Base-by-base conservation (phyloP, 208 protist genomes). In the Wallacemonas sp. region DNA sequence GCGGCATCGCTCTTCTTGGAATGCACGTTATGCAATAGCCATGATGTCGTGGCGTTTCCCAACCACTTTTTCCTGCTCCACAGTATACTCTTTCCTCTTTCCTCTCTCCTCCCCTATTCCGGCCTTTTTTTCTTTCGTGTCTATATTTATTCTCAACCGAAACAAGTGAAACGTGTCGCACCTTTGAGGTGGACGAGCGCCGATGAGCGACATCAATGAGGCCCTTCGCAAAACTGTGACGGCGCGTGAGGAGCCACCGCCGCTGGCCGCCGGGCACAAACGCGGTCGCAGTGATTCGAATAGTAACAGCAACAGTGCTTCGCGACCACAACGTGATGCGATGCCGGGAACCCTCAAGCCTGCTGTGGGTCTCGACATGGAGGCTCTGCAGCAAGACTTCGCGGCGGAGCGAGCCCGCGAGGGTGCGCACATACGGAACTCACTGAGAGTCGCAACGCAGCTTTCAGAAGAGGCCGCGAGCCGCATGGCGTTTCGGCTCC, bases 401-500 rank as follows among this genome's bases (percentile, higher is more conserved):
- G 66, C 66, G 12, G 44, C 61, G 48, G 75, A 81, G 60, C 70
- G 64, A 1, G 44, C 46, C 17, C 68, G 64, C 30, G 58, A 60
- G 14, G 66, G 65, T 0, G 61, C 58, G 4, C 52, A 69, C 4
- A 71, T 64, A 17, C 69, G 61, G 47, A 23, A 72, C 52, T 69
- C 68, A 33, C 52, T 60, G n/a, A 60, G 36, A 32, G 55, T 55
- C 26, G 63, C 70, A 1, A 43, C 66, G 29, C 61, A 72, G n/a
- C 61, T 76, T 21, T 73, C 75, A 0, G 74, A 71, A 60, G 64
- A 72, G 49, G 68, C 65, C 2, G 68, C 73, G 1, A 72, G 74
- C 1, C 47, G 70, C 24, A 66, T 87, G 55, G 74, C 72, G 12
- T 68, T 81, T 61, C 74, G 61, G n/a, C 65, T 94, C 23, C 34